Base-by-base conservation (phyloP, 768 basidiomycete species). In the Termitomyces sp. region DNA sequence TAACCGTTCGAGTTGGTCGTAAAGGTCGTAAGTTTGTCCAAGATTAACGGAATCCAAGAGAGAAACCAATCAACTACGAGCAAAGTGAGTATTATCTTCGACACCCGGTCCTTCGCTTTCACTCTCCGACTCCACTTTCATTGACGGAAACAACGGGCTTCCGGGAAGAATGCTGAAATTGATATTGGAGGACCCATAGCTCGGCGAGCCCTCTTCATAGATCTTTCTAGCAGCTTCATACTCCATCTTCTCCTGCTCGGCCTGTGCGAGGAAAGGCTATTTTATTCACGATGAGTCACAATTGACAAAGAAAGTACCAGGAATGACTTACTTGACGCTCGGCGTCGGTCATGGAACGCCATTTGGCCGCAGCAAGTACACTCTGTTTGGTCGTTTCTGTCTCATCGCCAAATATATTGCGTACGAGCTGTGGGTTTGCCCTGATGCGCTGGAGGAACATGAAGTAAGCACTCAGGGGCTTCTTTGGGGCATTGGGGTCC, bases 401-500 rank as follows among this genome's bases (percentile, higher is more conserved):
- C 73, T 94, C 93, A 54, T 90, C 88, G 10, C 88, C 91, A 73
- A 95, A 96, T 7, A 96, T 85, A 13, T 87, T 86, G 59, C 69
- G 77, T 10, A 92, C 89, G n/a, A 95, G 73, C 36, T 76, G 75
- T 2, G 85, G 82, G 66, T 90, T 85, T 54, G 90, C 87, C 59
- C 94, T 80, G 64, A 97, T 97, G 46, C 87, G 84, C 70, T 94
- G 93, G 62, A 96, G 71, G 77, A 94, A 97, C 86, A 95, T 90
- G 63, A 97, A 96, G 67, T 96, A 97, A 0, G 94, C 93, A 68
- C 86, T 88, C 45, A 96, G 82, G 6, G 94, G 94, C 68, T 96
- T 96, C 84, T 94, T 95, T 3, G 94, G 94, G 8, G 93, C 94
- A 68, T 97, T 96, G 35, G 94, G 94, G 69, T 97, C 94, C 76